A percentile compares a stretch with the other conserved stretches of the same genome.
Conservation (phyloP, 192 early-diverging fungal genomes). For the Backusella westeae region DNA sequence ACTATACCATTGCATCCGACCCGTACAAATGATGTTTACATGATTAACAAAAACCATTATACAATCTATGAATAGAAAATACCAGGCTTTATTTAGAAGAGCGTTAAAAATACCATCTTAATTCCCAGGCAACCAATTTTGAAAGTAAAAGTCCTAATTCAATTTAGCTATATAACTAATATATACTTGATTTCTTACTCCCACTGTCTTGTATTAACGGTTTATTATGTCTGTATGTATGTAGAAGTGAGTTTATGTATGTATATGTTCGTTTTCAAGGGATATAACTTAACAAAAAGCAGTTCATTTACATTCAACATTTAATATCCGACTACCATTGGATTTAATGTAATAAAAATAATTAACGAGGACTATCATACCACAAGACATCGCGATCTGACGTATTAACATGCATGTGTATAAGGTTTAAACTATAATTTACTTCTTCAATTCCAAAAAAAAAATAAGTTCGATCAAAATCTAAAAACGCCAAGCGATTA, state of each 20-base stretch:
- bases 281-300: neutral
- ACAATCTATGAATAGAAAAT: neutral
- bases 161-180: neutral
- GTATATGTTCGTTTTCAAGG: neutral
- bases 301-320: neutral
- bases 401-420: neutral
- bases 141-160: neutral
- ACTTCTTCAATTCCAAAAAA: neutral
- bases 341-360: neutral
- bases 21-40: neutral
- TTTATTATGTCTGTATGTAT: neutral
- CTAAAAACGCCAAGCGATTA: constrained; percentile 1
- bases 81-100: neutral
- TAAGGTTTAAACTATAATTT: neutral
- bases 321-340: neutral
- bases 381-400: neutral
- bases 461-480: neutral
- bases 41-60: neutral
- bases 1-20: neutral
- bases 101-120: neutral
- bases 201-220: neutral
- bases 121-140: neutral
- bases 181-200: neutral
- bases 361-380: neutral
- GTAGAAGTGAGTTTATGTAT: neutral